Evolutionary conservation across 306 rosid species (phyloP).

Genomic region (Castanea sativa): DNA sequence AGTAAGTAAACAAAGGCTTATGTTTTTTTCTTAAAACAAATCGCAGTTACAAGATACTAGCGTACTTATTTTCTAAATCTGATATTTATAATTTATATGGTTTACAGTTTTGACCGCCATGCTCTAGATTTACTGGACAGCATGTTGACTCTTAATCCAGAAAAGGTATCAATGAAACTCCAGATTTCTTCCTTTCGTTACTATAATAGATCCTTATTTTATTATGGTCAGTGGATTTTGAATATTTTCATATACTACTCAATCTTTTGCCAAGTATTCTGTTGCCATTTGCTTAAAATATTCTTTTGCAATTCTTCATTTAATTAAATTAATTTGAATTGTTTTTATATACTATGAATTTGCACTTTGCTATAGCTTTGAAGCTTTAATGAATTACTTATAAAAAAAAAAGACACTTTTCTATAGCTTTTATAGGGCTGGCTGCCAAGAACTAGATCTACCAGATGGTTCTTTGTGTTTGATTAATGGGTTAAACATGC

Average conservation of each 20-base stretch:
- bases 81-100: background rate
- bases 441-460: background rate
- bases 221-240: constrained; percentile 1
- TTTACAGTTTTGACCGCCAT: constrained; percentile 53
- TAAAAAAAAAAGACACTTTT: too few species aligned
- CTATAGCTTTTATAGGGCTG: background rate
- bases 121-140: constrained; percentile 71
- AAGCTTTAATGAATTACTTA: too few species aligned
- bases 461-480: background rate
- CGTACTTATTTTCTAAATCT: background rate
- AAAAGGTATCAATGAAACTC: constrained; percentile 40
- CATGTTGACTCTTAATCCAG: constrained; percentile 68
- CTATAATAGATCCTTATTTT: background rate
- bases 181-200: background rate
- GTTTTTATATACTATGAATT: too few species aligned
- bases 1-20: constrained; percentile 36
- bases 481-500: background rate
- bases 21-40: background rate
- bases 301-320: too few species aligned
- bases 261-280: background rate
- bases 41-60: background rate
- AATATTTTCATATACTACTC: background rate
- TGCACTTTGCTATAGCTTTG: too few species aligned
- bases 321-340: too few species aligned
- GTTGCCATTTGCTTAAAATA: background rate